Conservation (phyloP, 176 grass and related monocot species). For the Miscanthus lutarioriparius region DNA sequence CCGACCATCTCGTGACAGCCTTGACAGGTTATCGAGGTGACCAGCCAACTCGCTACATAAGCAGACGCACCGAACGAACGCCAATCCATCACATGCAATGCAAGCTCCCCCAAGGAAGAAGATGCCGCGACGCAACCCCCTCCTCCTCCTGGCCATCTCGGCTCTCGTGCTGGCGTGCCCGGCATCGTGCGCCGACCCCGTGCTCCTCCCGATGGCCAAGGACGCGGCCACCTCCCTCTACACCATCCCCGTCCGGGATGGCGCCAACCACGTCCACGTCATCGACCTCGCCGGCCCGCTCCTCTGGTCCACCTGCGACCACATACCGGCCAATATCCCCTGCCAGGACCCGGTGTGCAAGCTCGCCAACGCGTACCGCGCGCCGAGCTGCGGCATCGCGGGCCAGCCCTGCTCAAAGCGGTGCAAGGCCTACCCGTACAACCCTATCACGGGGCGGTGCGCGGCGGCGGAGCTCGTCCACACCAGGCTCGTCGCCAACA, state of each 20-base stretch:
- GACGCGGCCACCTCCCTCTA: slow-evolving; percentile 37
- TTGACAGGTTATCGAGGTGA: neutral
- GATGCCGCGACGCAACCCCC: neutral
- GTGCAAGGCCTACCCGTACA: slow-evolving; percentile 35
- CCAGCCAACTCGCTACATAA: neutral
- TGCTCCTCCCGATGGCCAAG: slow-evolving; percentile 31
- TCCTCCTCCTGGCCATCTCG: neutral
- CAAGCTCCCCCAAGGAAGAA: neutral
- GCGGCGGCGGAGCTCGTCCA: slow-evolving; percentile 29
- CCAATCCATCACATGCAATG: neutral
- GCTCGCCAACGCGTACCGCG: slow-evolving; percentile 22
- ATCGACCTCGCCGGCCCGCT: slow-evolving; percentile 37
- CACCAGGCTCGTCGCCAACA: slow-evolving; percentile 26
- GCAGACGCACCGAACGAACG: neutral
- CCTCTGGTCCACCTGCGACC: slow-evolving; percentile 44
- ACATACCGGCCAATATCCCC: neutral
- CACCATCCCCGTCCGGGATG: slow-evolving; percentile 25
- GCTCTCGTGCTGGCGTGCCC: neutral
- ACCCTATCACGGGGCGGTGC: slow-evolving; percentile 45
- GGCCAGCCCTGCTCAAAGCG: neutral
- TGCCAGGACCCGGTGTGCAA: slow-evolving; percentile 13
- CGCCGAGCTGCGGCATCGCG: neutral
- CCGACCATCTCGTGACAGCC: too few relatives aligned
- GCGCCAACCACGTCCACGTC: slow-evolving; percentile 16
- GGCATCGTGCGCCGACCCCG: neutral